Percentiles rank a stretch among this genome's conserved stretches.
Evolutionary conservation across 768 basidiomycete species (phyloP).

Genomic region (Rhodotorula kratochvilovae): DNA sequence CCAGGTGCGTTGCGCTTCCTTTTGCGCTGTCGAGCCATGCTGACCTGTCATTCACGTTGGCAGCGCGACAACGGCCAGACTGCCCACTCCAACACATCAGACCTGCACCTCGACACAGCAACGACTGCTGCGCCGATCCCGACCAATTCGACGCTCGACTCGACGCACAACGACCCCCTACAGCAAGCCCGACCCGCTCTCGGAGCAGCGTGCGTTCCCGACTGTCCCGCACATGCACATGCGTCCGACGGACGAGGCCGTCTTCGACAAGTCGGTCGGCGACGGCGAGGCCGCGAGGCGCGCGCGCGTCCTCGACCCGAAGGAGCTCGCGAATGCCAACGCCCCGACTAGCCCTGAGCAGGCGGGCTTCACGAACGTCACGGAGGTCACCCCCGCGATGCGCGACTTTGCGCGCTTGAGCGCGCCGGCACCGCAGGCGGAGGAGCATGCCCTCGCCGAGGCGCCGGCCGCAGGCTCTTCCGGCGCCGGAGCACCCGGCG

Average conservation of each 20-base stretch:
- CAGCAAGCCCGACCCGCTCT: neutral
- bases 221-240: constrained; percentile 7
- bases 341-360: constrained; percentile 10
- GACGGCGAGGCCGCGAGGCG: neutral
- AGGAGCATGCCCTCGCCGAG: neutral
- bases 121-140: neutral
- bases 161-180: too few species aligned
- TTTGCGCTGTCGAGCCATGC: neutral
- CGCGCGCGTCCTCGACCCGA: constrained; percentile 10
- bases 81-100: too few species aligned
- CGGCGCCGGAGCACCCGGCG: neutral
- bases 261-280: neutral
- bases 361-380: constrained; percentile 13
- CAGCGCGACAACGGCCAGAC: too few species aligned
- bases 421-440: constrained; percentile 1
- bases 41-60: neutral
- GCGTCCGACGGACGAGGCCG: constrained; percentile 5
- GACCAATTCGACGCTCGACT: neutral
- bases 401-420: constrained; percentile 26
- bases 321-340: neutral
- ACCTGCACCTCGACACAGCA: neutral
- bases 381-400: constrained; percentile 9
- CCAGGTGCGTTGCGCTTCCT: neutral
- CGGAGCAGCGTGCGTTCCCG: constrained; percentile 10
- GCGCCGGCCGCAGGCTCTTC: neutral